Conservation (phyloP, 1,284 basidiomycete genomes). For the Cutaneotrichosporon cyanovorans region DNA sequence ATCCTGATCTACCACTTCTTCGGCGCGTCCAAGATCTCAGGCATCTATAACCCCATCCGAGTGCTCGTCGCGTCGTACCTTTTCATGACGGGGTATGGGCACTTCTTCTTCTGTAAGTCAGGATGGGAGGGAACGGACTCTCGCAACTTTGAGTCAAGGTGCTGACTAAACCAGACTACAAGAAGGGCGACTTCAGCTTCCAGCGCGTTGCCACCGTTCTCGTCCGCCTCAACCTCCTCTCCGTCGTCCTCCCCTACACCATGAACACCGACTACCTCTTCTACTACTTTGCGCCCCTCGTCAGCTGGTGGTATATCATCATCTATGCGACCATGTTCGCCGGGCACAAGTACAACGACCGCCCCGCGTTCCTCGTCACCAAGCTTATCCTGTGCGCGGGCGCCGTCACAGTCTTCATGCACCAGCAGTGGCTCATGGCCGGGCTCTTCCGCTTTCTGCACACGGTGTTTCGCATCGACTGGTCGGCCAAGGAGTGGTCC, state of each 20-base stretch:
- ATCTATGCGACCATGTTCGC: conserved; percentile 70
- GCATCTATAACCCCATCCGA: conserved; percentile 82
- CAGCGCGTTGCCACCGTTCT: conserved; percentile 66
- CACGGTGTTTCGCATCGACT: conserved; percentile 62
- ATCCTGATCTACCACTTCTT: conserved; percentile 85
- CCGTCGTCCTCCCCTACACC: conserved; percentile 69
- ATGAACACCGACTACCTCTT: conserved; percentile 87
- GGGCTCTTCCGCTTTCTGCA: conserved; percentile 58
- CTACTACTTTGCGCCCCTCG: conserved; percentile 78
- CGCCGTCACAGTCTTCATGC: conserved; percentile 61
- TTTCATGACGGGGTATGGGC: conserved; percentile 53
- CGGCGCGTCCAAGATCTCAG: conserved; percentile 75
- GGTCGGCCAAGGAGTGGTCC: conserved; percentile 75
- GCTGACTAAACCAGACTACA: no score
- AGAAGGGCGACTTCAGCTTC: conserved; percentile 76
- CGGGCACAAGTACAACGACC: conserved; percentile 66
- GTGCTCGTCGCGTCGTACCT: conserved; percentile 80
- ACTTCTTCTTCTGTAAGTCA: conserved; percentile 42
- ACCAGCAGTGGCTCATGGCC: conserved; percentile 57
- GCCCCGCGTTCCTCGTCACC: conserved; percentile 56
- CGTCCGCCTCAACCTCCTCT: conserved; percentile 73
- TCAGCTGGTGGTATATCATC: conserved; percentile 62
- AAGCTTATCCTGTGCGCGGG: conserved; percentile 63
- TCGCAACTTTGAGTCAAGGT: no score
- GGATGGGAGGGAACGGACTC: conserved; percentile 22